Conservation (phyloP, 2,329 filamentous ascomycete genomes). For the Cladophialophora yegresii region DNA sequence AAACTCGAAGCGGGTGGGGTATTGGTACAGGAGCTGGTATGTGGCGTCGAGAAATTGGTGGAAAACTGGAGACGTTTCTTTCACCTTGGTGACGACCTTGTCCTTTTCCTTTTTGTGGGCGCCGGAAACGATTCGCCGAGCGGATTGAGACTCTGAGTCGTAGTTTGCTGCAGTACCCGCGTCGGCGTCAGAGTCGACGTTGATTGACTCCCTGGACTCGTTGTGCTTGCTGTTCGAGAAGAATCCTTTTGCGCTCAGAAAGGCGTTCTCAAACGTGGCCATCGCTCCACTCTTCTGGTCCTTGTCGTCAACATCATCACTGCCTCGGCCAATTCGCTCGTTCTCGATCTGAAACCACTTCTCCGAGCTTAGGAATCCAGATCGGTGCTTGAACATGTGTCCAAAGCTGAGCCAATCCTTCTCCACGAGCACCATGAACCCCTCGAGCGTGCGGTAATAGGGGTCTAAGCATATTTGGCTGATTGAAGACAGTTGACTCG, state of each 20-base stretch:
- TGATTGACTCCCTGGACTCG: conserved; percentile 62
- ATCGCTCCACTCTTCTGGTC: conserved; percentile 50
- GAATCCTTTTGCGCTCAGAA: conserved; percentile 82
- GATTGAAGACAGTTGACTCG: conserved; percentile 87
- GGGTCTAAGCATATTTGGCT: conserved; percentile 93
- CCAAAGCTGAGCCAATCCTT: conserved; percentile 98
- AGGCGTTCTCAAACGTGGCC: conserved; percentile 81
- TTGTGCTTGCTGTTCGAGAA: conserved; percentile 69
- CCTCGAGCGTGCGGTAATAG: conserved; percentile 89
- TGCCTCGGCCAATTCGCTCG: conserved; percentile 66
- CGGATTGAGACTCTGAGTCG: conserved; percentile 48
- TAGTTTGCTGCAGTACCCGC: conserved; percentile 55
- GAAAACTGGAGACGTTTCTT: conserved; percentile 93
- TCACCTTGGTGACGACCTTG: conserved; percentile 73
- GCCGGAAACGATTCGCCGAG: conserved; percentile 42
- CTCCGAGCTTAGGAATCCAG: conserved; percentile 81
- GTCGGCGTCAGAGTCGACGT: conserved; percentile 61
- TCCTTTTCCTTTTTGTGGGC: conserved; percentile 48
- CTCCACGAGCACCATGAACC: conserved; percentile 90
- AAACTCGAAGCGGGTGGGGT: conserved; percentile 89
- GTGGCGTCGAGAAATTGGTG: conserved; percentile 96
- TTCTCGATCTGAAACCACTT: conserved; percentile 92
- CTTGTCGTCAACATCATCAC: conserved; percentile 40
- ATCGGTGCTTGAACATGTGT: conserved; percentile 94
- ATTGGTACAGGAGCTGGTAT: conserved; percentile 83